Base-by-base conservation (phyloP, 1,139 yeast species). In the Yamadazyma conglobata region DNA sequence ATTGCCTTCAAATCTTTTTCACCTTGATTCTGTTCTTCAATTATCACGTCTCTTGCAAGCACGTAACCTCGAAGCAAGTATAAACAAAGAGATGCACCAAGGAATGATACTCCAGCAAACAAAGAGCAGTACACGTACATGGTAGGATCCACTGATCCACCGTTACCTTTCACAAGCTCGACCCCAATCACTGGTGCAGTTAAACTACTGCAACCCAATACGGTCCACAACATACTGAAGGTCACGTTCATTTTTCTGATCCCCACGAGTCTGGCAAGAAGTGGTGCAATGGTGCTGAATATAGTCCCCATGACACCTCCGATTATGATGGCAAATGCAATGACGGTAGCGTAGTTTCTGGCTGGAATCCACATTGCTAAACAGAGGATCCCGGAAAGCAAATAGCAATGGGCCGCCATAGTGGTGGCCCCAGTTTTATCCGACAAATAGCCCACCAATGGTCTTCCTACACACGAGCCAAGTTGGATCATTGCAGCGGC, bases 291-390 rank as follows among this genome's bases (percentile, higher is more conserved):
- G n/a, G 42, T 36, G 2, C 37, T 17, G 21, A 38, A 40, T 5
- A 36, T 16, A 1, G 40, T 27, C 10, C 54, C 52, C 33, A 46
- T 44, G 17, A 41, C 29, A 4, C 34, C 27, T 2, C 56, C 56
- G 15, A 35, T 30, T 4, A 50, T 17, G 7, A 51, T 15, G 6
- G 44, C 44, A 18, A 47, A 40, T 8, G 32, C 34, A n/a, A 48
- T 29, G 2, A 76, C 67, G 3, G 77, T 70, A 2, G 77, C 77
- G 40, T 56, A 70, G 43, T 71, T 73, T 28, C 72, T 52, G 10
- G 77, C 69, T 3, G 81, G 80, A 22, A 77, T 64, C 85, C 85
- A 79, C 73, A 78, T 72, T 2, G 77, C 79, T 22, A 58, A 53
- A 19, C 59, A 65, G 33, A 52, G 56, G 23, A 60, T 53, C 28